Percentiles rank a stretch among this genome's conserved stretches.
Evolutionary conservation across 1,139 yeast species (phyloP).

Genomic region (Keqinozyma sinolaborantium): DNA sequence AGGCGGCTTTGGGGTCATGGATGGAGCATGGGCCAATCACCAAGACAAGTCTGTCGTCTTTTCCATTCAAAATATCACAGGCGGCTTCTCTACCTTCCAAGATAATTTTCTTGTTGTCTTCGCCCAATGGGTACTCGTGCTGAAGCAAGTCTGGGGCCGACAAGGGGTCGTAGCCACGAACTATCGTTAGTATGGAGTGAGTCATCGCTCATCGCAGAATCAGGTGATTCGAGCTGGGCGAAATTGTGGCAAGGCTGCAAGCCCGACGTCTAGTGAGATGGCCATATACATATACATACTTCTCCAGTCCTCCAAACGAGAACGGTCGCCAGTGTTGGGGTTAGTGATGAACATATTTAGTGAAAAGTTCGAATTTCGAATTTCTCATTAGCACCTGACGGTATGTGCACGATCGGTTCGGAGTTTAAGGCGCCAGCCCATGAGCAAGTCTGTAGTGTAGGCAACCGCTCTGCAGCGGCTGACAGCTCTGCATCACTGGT

Average conservation of each 20-base stretch:
- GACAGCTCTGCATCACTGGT: too few relatives aligned
- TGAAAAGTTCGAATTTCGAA: conserved; percentile 9
- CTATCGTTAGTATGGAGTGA: conserved; percentile 18
- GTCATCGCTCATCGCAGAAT: conserved; percentile 1
- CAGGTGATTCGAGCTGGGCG: too few relatives aligned
- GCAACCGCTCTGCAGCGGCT: too few relatives aligned
- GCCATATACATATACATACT: conserved; percentile 34
- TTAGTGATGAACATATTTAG: conserved; percentile 72
- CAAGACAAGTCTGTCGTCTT: conserved; percentile 74
- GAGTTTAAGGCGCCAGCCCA: too few relatives aligned
- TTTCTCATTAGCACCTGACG: not conserved
- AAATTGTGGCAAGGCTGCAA: not conserved
- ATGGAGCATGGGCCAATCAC: conserved; percentile 97
- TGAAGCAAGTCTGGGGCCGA: conserved; percentile 94
- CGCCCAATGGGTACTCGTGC: conserved; percentile 76
- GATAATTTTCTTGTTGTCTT: conserved; percentile 57
- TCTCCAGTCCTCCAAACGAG: conserved; percentile 89
- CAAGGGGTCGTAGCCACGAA: conserved; percentile 85
- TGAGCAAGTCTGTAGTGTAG: too few relatives aligned
- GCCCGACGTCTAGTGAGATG: not conserved
- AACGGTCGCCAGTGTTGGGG: conserved; percentile 78
- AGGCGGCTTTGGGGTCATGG: conserved; percentile 90
- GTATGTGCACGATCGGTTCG: too few relatives aligned
- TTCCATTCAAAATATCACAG: conserved; percentile 65
- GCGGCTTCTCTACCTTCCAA: conserved; percentile 76